phyloP scores from a whole-genome alignment of 2,329 filamentous ascomycete genomes.

The Dothidotthia symphoricarpi region DNA sequence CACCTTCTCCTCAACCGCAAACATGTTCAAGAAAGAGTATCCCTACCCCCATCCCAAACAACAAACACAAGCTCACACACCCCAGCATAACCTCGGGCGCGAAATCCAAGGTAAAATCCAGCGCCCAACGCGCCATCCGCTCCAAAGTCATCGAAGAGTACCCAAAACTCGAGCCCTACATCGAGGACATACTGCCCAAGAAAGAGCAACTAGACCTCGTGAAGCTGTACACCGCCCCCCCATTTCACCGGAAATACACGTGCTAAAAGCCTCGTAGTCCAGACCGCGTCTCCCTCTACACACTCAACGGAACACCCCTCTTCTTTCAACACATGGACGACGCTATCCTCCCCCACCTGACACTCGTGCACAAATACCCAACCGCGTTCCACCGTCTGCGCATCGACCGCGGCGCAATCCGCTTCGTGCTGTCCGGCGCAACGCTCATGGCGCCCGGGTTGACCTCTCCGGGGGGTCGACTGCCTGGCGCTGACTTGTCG shows the following conservation, averaged over 20 bases:
- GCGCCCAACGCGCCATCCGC: slow-evolving; percentile 83
- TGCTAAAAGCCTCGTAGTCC: too few species aligned
- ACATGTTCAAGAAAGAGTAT: slow-evolving; percentile 42
- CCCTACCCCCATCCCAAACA: not conserved
- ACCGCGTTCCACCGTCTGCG: slow-evolving; percentile 77
- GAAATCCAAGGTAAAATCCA: slow-evolving; percentile 97
- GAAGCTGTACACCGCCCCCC: slow-evolving; percentile 62
- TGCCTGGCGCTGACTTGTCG: slow-evolving; percentile 58
- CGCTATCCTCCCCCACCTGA: slow-evolving; percentile 80
- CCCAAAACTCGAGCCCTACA: slow-evolving; percentile 79
- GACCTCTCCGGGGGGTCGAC: slow-evolving; percentile 75
- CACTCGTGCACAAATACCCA: slow-evolving; percentile 86
- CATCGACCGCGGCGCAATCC: slow-evolving; percentile 93
- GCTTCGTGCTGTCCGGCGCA: slow-evolving; percentile 90
- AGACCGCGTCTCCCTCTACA: slow-evolving; percentile 85
- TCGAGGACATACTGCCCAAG: slow-evolving; percentile 93
- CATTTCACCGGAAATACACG: too few species aligned
- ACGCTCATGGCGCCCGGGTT: slow-evolving; percentile 95
- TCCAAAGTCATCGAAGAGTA: slow-evolving; percentile 79
- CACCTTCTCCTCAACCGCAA: slow-evolving; percentile 8
- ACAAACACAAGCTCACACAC: slow-evolving; percentile 1
- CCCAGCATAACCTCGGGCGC: slow-evolving; percentile 69
- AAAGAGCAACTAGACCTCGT: slow-evolving; percentile 87
- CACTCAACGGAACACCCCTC: slow-evolving; percentile 71
- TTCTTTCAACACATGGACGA: slow-evolving; percentile 87